A percentile compares a stretch with the other conserved stretches of the same genome.
Evolutionary conservation across 2,329 filamentous ascomycete species (phyloP).

Genomic region (Ilyonectria robusta): DNA sequence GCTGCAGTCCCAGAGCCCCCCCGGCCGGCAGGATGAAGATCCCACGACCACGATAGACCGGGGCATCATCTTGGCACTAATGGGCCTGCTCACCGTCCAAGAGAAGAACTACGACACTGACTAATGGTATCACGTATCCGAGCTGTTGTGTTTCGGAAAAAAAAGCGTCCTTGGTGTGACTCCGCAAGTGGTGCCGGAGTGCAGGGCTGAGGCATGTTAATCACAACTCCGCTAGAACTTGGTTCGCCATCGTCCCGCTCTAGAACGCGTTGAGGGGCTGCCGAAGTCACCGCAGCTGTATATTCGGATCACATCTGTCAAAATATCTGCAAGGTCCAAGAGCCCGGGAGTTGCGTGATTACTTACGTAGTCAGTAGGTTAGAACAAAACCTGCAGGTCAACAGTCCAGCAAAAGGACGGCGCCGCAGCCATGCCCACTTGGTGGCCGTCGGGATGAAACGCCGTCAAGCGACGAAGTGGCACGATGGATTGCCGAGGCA

Average conservation of each 20-base stretch:
- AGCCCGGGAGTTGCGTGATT: background rate
- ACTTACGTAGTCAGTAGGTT: background rate
- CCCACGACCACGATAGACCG: slow-evolving; percentile 2
- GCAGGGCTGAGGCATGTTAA: slow-evolving; percentile 2
- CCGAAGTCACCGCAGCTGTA: background rate
- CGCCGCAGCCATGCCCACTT: slow-evolving; percentile 40
- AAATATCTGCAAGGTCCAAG: background rate
- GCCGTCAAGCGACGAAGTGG: slow-evolving; percentile 37
- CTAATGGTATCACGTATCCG: background rate
- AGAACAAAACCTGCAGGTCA: slow-evolving; percentile 22
- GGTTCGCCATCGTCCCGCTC: background rate
- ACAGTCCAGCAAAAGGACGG: slow-evolving; percentile 27
- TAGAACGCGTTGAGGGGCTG: background rate
- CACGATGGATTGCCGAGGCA: slow-evolving; percentile 37
- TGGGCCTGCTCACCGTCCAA: slow-evolving; percentile 3
- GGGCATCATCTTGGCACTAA: slow-evolving; percentile 7
- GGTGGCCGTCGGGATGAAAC: slow-evolving; percentile 37
- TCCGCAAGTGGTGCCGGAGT: background rate
- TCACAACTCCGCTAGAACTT: background rate
- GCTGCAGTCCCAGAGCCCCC: background rate
- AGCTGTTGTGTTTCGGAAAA: background rate
- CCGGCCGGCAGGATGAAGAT: slow-evolving; percentile 17
- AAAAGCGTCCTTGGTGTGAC: background rate
- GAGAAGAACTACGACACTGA: background rate
- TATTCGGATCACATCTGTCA: background rate